Evolutionary conservation across 768 basidiomycete genomes (phyloP).

Genomic region (Dentipellis fragilis): DNA sequence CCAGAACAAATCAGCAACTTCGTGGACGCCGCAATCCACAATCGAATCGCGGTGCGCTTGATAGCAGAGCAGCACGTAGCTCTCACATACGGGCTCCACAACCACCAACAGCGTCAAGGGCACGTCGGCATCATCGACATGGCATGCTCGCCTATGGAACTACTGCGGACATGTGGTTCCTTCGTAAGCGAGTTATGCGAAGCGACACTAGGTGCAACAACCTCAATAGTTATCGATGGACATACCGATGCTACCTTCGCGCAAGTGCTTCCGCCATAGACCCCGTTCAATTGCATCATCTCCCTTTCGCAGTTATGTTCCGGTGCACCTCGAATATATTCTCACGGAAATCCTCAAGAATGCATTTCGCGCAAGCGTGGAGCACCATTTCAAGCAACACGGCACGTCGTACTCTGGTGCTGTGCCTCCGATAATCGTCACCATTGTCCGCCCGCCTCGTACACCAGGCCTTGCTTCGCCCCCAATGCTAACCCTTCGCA

Average conservation of each 20-base stretch:
- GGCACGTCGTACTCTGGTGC: slow-evolving; percentile 23
- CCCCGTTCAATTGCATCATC: not conserved
- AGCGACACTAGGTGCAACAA: slow-evolving; percentile 68
- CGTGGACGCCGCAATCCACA: slow-evolving; percentile 76
- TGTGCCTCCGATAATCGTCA: slow-evolving; percentile 60
- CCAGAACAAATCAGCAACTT: slow-evolving; percentile 71
- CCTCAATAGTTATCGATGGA: slow-evolving; percentile 63
- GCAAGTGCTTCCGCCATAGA: slow-evolving; percentile 36
- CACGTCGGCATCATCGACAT: slow-evolving; percentile 69
- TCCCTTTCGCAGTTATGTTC: slow-evolving; percentile 54
- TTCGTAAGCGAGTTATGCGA: slow-evolving; percentile 80
- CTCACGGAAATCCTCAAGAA: slow-evolving; percentile 88
- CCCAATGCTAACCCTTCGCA: slow-evolving; percentile 61
- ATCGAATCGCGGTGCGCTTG: slow-evolving; percentile 77
- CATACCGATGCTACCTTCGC: slow-evolving; percentile 62
- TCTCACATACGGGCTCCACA: slow-evolving; percentile 56
- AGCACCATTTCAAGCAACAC: slow-evolving; percentile 45
- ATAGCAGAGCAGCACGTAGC: slow-evolving; percentile 90
- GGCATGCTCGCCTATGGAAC: slow-evolving; percentile 56
- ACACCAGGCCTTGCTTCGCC: slow-evolving; percentile 16
- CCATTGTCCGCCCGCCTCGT: slow-evolving; percentile 47
- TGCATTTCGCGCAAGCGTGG: slow-evolving; percentile 82
- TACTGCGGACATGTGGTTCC: slow-evolving; percentile 74
- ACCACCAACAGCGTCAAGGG: slow-evolving; percentile 25
- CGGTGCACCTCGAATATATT: slow-evolving; percentile 87